phyloP scores from a whole-genome alignment of 140 eudicot genomes.

The Cichorium intybus region DNA sequence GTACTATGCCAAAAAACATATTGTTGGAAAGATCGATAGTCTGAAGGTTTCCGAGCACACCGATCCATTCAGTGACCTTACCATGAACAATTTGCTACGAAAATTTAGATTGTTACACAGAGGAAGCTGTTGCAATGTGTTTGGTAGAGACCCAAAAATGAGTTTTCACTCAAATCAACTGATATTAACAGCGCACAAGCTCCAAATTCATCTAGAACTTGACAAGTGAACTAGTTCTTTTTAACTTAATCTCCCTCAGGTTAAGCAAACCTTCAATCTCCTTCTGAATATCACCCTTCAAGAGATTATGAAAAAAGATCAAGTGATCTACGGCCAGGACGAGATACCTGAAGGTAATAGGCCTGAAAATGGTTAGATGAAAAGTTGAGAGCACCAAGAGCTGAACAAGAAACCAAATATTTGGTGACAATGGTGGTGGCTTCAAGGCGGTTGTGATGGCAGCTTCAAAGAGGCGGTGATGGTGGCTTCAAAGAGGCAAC shows the following conservation, averaged over 20 bases:
- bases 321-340: constrained; percentile 62
- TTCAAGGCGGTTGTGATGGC: no score
- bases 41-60: constrained; percentile 68
- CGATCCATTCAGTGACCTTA: constrained; percentile 69
- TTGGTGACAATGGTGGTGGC: no score
- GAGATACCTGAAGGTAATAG: constrained; percentile 53
- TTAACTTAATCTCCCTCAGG: constrained; percentile 49
- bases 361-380: constrained; percentile 76
- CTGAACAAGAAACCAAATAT: constrained; percentile 57
- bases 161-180: constrained; percentile 69
- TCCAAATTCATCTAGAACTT: constrained; percentile 67
- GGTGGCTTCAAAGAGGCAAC: no score
- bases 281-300: constrained; percentile 71
- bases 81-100: constrained; percentile 53
- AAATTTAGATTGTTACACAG: constrained; percentile 47
- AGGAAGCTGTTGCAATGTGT: constrained; percentile 60
- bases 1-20: constrained; percentile 59
- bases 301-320: constrained; percentile 69
- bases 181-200: constrained; percentile 62
- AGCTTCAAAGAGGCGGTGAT: no score
- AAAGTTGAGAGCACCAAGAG: constrained; percentile 54
- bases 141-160: constrained; percentile 58
- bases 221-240: constrained; percentile 57
- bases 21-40: constrained; percentile 65
- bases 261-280: constrained; percentile 59